These are phyloP conservation scores for Trichosporon coremiiforme DNA, from an alignment of 1,284 basidiomycete species.

Conservation along the genomic window DNA sequence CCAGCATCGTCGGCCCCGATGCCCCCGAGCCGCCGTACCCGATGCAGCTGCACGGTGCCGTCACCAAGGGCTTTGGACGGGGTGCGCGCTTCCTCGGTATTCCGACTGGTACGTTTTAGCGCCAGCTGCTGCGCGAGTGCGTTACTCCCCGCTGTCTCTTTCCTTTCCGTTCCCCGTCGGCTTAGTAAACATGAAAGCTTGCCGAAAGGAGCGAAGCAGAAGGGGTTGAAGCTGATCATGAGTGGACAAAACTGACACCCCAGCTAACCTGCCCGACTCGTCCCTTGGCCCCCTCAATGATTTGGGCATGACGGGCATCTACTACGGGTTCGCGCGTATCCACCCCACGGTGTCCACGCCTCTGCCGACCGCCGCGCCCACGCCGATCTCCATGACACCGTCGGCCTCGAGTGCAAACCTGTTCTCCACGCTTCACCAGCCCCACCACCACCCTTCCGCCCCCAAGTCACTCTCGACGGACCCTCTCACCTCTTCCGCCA, in stretches of 20 bases:
- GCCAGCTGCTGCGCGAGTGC: neutral
- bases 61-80: constrained; percentile 87
- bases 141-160: too few species aligned
- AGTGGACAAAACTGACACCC: too few species aligned
- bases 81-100: constrained; percentile 94
- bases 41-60: constrained; percentile 73
- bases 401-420: constrained; percentile 24
- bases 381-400: constrained; percentile 41
- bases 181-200: too few species aligned
- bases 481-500: constrained; percentile 33
- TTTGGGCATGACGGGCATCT: constrained; percentile 78
- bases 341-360: constrained; percentile 58
- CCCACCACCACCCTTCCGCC: constrained; percentile 16
- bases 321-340: constrained; percentile 90
- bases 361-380: constrained; percentile 42
- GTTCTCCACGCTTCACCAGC: constrained; percentile 14
- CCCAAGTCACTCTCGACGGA: constrained; percentile 20
- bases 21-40: constrained; percentile 76
- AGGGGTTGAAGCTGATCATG: too few species aligned
- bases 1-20: constrained; percentile 69
- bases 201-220: too few species aligned
- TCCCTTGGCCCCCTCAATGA: constrained; percentile 70
- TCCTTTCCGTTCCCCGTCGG: too few species aligned
- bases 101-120: constrained; percentile 73
- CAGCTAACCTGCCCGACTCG: constrained; percentile 85